phyloP scores from a whole-genome alignment of 2,329 filamentous ascomycete genomes.

The Byssoonygena ceratinophila region DNA sequence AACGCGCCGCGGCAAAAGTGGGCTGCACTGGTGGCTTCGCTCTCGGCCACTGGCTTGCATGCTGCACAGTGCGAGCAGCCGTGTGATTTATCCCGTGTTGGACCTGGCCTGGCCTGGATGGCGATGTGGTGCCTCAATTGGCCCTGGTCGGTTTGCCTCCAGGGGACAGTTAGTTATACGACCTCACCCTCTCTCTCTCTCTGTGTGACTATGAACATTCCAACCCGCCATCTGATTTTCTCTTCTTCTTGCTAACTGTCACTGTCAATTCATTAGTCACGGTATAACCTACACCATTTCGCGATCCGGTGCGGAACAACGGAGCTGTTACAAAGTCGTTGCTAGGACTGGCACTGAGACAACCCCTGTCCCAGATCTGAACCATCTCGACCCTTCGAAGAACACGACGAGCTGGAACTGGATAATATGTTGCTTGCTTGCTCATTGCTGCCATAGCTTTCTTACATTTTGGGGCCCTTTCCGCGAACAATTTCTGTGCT shows the following conservation, averaged over 20 bases:
- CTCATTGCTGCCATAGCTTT: background rate
- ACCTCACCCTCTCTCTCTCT: no score
- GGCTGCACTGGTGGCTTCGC: background rate
- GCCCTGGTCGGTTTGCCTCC: no score
- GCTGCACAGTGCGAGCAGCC: background rate
- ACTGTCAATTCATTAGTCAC: no score
- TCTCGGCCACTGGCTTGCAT: background rate
- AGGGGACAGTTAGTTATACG: no score
- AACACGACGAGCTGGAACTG: background rate
- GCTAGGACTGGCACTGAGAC: background rate
- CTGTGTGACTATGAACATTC: no score
- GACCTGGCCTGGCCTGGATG: background rate
- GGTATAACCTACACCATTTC: background rate
- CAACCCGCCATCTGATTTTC: no score
- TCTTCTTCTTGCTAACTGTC: no score
- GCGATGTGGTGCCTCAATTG: background rate
- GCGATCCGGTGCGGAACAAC: background rate
- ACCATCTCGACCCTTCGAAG: background rate
- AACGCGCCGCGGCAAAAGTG: background rate
- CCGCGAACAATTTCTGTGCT: background rate
- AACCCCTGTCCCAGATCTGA: slow-evolving; percentile 10
- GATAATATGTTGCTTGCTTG: slow-evolving; percentile 1
- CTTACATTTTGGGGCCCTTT: background rate
- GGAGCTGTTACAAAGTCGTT: background rate
- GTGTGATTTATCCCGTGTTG: no score